phyloP scores from a whole-genome alignment of 768 basidiomycete species.

The Tulasnella sp. region DNA sequence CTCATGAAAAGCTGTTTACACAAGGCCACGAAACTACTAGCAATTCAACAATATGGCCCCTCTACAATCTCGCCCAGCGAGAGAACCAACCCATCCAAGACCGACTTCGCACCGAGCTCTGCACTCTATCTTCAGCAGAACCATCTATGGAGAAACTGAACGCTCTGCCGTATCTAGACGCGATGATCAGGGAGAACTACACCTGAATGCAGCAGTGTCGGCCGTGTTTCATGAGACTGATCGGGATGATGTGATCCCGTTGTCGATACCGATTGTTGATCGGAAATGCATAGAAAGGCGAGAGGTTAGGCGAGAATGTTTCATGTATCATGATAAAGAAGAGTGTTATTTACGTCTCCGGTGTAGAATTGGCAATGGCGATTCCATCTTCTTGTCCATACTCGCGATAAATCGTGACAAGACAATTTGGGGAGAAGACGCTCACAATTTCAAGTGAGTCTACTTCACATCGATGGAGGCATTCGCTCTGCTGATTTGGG shows the following conservation, averaged over 20 bases:
- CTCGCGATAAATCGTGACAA: slow-evolving; percentile 41
- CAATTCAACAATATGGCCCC: background rate
- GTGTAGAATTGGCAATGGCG: slow-evolving; percentile 26
- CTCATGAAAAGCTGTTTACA: too few relatives aligned
- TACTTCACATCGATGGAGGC: background rate
- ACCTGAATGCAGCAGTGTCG: background rate
- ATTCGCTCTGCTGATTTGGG: too few relatives aligned
- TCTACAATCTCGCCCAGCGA: slow-evolving; percentile 9
- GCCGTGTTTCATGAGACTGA: background rate
- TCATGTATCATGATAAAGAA: background rate
- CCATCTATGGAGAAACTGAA: slow-evolving; percentile 23
- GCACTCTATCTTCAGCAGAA: slow-evolving; percentile 13
- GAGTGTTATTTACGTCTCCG: background rate
- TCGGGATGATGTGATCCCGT: slow-evolving; percentile 2
- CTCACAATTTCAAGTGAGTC: slow-evolving; percentile 46
- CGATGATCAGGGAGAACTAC: slow-evolving; percentile 12
- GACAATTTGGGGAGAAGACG: slow-evolving; percentile 53
- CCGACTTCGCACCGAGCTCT: slow-evolving; percentile 26
- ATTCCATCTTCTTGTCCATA: slow-evolving; percentile 40
- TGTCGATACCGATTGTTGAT: slow-evolving; percentile 7
- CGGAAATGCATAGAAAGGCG: background rate
- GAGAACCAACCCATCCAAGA: slow-evolving; percentile 26
- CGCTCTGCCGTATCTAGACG: slow-evolving; percentile 25
- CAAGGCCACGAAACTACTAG: slow-evolving; percentile 42
- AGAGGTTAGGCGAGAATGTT: background rate